Percentiles rank a stretch among this genome's conserved stretches.
phyloP scores from a whole-genome alignment of 371 early-diverging fungal species.

The Haplosporangium sp. region DNA sequence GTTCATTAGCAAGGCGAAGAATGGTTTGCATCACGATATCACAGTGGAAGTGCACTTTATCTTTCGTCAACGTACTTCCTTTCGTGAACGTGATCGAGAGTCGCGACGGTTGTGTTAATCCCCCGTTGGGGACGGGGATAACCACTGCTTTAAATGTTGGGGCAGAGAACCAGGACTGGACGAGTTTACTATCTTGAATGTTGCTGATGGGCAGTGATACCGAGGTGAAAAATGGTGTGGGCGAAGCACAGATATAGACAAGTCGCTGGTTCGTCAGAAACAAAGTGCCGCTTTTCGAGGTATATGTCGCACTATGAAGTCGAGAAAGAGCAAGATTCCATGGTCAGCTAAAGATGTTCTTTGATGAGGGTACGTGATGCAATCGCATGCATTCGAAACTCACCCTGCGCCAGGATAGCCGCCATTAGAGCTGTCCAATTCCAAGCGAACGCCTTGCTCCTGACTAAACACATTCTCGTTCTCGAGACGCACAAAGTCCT shows the following conservation, averaged over 20 bases:
- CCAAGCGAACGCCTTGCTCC: conserved; percentile 32
- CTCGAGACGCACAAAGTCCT: conserved; percentile 47
- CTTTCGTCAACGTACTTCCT: conserved; percentile 21
- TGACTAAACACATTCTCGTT: conserved; percentile 40
- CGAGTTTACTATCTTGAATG: conserved; percentile 44
- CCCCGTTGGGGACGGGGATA: conserved; percentile 44
- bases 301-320: conserved; percentile 23
- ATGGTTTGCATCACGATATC: too few species aligned
- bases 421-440: conserved; percentile 51
- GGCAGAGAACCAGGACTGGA: conserved; percentile 49
- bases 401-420: conserved; percentile 47
- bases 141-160: conserved; percentile 46
- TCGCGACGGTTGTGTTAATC: conserved; percentile 37
- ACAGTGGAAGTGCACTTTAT: too few species aligned
- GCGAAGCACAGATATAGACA: conserved; percentile 29
- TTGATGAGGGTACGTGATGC: background rate
- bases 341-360: background rate
- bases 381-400: background rate
- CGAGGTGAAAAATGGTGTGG: conserved; percentile 29
- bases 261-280: conserved; percentile 50
- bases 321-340: background rate
- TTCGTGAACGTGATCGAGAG: conserved; percentile 34
- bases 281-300: conserved; percentile 32
- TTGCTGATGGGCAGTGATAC: conserved; percentile 47
- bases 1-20: background rate